Conservation (phyloP, 2,329 filamentous ascomycete species). For the Cladosporium colombiae region DNA sequence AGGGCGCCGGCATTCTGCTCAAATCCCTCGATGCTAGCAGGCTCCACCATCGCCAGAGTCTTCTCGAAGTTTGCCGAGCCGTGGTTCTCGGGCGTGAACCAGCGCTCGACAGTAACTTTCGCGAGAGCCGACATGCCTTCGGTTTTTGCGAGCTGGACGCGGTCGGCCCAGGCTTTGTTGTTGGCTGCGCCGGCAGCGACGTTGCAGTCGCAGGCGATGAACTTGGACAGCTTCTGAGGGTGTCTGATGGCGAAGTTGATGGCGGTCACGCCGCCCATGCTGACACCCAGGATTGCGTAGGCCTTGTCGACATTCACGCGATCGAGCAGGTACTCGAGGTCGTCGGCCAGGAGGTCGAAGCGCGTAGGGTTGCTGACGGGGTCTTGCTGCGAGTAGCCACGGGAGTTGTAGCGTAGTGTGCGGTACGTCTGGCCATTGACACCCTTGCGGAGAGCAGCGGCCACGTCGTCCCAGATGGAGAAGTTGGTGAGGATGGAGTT, state of each 20-base stretch:
- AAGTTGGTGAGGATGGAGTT: constrained; percentile 80
- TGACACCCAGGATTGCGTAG: constrained; percentile 72
- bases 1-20: constrained; percentile 67
- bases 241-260: constrained; percentile 71
- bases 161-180: constrained; percentile 75
- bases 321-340: constrained; percentile 66
- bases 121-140: constrained; percentile 57
- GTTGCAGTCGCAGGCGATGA: constrained; percentile 80
- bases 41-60: constrained; percentile 68
- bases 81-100: constrained; percentile 68
- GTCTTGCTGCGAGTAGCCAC: constrained; percentile 60
- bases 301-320: constrained; percentile 69
- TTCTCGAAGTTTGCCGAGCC: constrained; percentile 56
- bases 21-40: constrained; percentile 71
- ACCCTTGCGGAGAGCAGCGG: constrained; percentile 58
- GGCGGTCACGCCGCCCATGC: constrained; percentile 76
- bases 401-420: constrained; percentile 74
- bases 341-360: constrained; percentile 67
- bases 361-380: constrained; percentile 47
- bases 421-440: constrained; percentile 63
- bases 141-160: constrained; percentile 61
- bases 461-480: constrained; percentile 77
- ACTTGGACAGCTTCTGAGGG: constrained; percentile 59
- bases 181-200: constrained; percentile 70
- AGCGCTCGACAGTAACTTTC: constrained; percentile 69